These are phyloP conservation scores for Esteya vermicola DNA, from an alignment of 2,329 filamentous ascomycete species.

Conservation along the genomic window DNA sequence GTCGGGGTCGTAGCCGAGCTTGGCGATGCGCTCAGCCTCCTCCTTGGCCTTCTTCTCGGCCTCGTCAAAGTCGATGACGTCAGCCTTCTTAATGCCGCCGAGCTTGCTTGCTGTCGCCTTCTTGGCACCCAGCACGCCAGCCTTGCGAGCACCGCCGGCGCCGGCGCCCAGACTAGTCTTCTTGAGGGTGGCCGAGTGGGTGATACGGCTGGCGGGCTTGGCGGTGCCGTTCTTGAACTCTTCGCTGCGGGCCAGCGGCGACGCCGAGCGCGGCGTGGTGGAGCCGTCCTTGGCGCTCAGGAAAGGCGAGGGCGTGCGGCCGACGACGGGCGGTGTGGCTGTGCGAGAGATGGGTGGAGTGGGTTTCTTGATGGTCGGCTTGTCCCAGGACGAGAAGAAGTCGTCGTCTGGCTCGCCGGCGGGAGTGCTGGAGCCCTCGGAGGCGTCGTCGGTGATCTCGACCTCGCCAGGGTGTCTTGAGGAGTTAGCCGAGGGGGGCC, in stretches of 20 bases:
- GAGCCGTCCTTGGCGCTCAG: constrained; percentile 60
- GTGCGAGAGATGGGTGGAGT: constrained; percentile 88
- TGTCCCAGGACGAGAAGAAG: constrained; percentile 99
- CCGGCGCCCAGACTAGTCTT: constrained; percentile 60
- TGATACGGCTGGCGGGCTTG: constrained; percentile 54
- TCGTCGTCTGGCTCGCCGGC: constrained; percentile 73
- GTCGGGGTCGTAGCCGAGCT: constrained; percentile 88
- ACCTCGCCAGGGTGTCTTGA: constrained; percentile 82
- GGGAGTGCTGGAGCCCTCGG: constrained; percentile 60
- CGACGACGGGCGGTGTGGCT: constrained; percentile 67
- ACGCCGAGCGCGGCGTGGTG: constrained; percentile 60
- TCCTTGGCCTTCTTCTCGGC: constrained; percentile 95
- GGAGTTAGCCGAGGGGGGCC: too few relatives aligned
- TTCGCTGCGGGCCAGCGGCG: constrained; percentile 72
- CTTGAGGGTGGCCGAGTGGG: constrained; percentile 66
- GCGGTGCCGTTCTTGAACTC: constrained; percentile 29
- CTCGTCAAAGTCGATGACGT: constrained; percentile 88
- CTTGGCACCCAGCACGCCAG: constrained; percentile 74
- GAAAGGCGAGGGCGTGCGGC: constrained; percentile 81
- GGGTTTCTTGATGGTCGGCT: constrained; percentile 89
- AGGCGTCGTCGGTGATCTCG: constrained; percentile 60
- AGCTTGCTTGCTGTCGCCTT: constrained; percentile 62
- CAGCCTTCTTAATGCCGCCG: constrained; percentile 81
- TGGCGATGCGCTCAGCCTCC: constrained; percentile 89
- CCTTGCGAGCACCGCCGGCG: constrained; percentile 62